Base-by-base conservation (phyloP, 1,284 basidiomycete genomes). In the Malassezia yamatoensis region DNA sequence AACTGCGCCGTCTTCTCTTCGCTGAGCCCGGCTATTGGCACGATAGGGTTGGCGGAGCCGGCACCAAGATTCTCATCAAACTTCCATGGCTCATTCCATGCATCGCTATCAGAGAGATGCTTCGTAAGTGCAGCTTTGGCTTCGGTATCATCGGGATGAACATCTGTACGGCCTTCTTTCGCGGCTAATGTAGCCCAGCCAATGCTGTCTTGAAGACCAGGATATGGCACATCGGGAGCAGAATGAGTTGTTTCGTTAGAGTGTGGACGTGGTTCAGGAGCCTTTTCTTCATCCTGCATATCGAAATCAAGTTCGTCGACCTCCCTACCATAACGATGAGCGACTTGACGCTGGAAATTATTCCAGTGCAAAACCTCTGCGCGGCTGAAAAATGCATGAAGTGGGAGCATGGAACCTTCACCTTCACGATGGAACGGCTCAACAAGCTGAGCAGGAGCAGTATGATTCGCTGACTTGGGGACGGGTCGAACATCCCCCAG, bases 21-120 rank as follows among this genome's bases (percentile, higher is more conserved):
- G 6, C 15, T 33, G 43, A 36, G 33, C 6, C 41, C 40, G 7
- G 32, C 41, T 11, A 40, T 36, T 9, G 41, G 39, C 5, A 40
- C 16, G 6, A 32, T 36, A 8, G 43, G 29, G n/a, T 33, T 10
- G 7, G 36, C 44, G 6, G 18, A 21, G 12, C 48, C 48, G n/a
- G 18, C 47, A 38, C 45, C 45, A 16, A 47, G 21, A n/a, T 38
- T 41, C 5, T 54, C 38, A 8, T 51, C 21, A 24, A 48, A 41
- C 21, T 50, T 21, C 53, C 53, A 52, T 21, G 52, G 53, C 44
- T 46, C n/a, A 38, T 58, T 52, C 53, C 53, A 49, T 24, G 20
- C 38, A 8, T 13, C 10, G 1, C n/a, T 3, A 33, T 33, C 8
- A 18, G 32, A 11, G 15, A 33, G 5, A 18, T 58, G 39, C 53